Conservation (phyloP, 2,329 filamentous ascomycete genomes). For the Paradendryphiella salina region DNA sequence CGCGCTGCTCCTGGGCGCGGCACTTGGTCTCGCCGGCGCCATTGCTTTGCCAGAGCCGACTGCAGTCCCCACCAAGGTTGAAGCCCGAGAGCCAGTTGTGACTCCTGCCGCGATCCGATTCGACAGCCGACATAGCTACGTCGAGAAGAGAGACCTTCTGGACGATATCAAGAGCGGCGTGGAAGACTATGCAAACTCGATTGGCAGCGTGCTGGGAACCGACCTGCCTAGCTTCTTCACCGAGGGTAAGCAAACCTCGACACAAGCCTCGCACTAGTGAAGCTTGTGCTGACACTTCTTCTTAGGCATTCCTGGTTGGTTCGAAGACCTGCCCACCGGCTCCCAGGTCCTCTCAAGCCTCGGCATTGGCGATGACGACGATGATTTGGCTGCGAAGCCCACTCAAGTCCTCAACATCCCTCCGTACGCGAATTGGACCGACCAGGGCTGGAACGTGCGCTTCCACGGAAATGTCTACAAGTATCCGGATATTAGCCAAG, state of each 20-base stretch:
- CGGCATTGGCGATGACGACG: conserved; percentile 62
- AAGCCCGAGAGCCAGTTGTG: conserved; percentile 36
- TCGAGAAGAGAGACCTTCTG: conserved; percentile 40
- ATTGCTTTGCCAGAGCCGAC: conserved; percentile 41
- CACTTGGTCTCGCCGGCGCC: conserved; percentile 29
- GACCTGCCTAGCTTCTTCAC: conserved; percentile 46
- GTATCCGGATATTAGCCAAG: conserved; percentile 67
- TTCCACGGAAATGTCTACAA: conserved; percentile 84
- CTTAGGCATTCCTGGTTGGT: conserved; percentile 65
- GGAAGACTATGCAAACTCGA: conserved; percentile 34
- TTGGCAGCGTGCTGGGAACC: conserved; percentile 41
- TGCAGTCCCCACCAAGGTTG: conserved; percentile 34
- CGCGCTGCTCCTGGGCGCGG: conserved; percentile 29
- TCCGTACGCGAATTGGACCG: conserved; percentile 72
- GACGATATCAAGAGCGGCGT: conserved; percentile 40
- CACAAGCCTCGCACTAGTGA: conserved; percentile 15
- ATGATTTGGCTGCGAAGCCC: conserved; percentile 63
- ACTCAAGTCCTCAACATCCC: conserved; percentile 73
- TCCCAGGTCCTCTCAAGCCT: conserved; percentile 63
- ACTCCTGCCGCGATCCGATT: conserved; percentile 44
- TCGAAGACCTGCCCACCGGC: conserved; percentile 65
- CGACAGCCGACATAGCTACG: conserved; percentile 37
- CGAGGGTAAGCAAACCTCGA: conserved; percentile 31
- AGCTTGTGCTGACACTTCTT: conserved; percentile 24
- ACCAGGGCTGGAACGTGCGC: conserved; percentile 74